phyloP scores from a whole-genome alignment of 805 yeast species.

The Myxozyma neotropica region DNA sequence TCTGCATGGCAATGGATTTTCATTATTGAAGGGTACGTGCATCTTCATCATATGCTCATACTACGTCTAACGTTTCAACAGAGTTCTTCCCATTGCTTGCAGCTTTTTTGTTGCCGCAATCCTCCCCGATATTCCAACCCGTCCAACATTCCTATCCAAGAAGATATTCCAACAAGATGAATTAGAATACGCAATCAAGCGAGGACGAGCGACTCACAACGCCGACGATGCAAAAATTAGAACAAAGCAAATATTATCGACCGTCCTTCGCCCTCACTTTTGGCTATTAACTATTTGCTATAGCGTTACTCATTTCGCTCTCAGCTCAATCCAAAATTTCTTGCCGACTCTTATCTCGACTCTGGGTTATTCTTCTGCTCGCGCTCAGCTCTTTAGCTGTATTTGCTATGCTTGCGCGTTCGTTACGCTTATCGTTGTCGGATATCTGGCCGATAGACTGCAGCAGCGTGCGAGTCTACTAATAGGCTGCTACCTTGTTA shows the following conservation, averaged over 20 bases:
- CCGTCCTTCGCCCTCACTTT: not conserved
- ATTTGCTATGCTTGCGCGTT: slow-evolving; percentile 82
- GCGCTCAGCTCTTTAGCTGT: slow-evolving; percentile 77
- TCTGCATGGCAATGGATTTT: slow-evolving; percentile 60
- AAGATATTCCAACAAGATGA: not conserved
- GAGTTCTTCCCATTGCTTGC: slow-evolving; percentile 2
- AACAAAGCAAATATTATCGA: not conserved
- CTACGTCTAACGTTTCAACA: too few relatives aligned
- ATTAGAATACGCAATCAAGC: slow-evolving; percentile 3
- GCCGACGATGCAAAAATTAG: slow-evolving; percentile 9
- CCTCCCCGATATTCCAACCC: slow-evolving; percentile 4
- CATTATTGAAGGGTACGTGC: slow-evolving; percentile 61
- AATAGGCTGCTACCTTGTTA: slow-evolving; percentile 40
- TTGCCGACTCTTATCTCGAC: slow-evolving; percentile 64
- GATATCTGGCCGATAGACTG: slow-evolving; percentile 60
- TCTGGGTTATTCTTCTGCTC: slow-evolving; percentile 66
- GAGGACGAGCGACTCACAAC: slow-evolving; percentile 9
- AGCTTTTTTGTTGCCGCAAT: slow-evolving; percentile 1
- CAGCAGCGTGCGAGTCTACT: slow-evolving; percentile 43
- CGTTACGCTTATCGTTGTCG: slow-evolving; percentile 61
- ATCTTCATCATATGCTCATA: too few relatives aligned
- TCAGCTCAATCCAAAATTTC: slow-evolving; percentile 41
- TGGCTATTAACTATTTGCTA: slow-evolving; percentile 3
- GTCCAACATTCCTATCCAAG: not conserved
- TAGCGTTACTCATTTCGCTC: slow-evolving; percentile 3